These are phyloP conservation scores for Chaetomiaceae sp. DNA, from an alignment of 2,329 filamentous ascomycete genomes.

Conservation along the genomic window DNA sequence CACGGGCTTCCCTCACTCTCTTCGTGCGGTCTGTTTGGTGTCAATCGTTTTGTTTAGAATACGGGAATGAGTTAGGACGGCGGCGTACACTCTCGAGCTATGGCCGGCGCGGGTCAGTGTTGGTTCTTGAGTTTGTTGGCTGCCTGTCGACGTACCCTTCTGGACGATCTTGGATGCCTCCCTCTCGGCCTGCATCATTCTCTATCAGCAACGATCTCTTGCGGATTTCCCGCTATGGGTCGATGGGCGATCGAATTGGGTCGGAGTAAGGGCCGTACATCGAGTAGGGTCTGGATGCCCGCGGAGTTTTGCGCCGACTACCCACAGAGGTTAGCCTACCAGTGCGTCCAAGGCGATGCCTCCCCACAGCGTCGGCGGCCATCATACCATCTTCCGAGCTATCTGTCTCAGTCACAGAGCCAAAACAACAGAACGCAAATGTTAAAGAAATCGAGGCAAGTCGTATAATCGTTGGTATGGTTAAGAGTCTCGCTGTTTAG, in stretches of 20 bases:
- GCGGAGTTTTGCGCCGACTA: slow-evolving; percentile 98
- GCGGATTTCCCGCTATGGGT: not conserved
- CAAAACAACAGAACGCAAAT: not conserved
- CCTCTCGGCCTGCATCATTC: slow-evolving; percentile 71
- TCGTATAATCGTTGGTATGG: not conserved
- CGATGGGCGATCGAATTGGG: not conserved
- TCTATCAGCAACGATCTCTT: slow-evolving; percentile 12
- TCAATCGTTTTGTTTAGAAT: not conserved
- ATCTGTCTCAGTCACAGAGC: not conserved
- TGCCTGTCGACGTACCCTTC: slow-evolving; percentile 60
- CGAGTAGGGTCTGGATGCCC: slow-evolving; percentile 97
- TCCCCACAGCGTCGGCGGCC: too few species aligned
- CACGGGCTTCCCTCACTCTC: slow-evolving; percentile 91
- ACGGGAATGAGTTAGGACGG: not conserved
- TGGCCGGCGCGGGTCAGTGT: slow-evolving; percentile 16
- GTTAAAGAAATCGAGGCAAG: not conserved
- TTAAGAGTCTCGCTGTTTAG: not conserved
- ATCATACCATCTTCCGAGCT: slow-evolving; percentile 9
- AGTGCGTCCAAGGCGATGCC: not conserved
- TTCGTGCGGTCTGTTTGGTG: slow-evolving; percentile 74
- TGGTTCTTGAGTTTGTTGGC: not conserved
- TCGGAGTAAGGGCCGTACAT: slow-evolving; percentile 58
- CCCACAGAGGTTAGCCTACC: not conserved
- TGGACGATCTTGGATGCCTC: slow-evolving; percentile 99
- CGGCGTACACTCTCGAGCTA: slow-evolving; percentile 25